Conservation (phyloP, 805 yeast genomes). For the Candida stauntonica region DNA sequence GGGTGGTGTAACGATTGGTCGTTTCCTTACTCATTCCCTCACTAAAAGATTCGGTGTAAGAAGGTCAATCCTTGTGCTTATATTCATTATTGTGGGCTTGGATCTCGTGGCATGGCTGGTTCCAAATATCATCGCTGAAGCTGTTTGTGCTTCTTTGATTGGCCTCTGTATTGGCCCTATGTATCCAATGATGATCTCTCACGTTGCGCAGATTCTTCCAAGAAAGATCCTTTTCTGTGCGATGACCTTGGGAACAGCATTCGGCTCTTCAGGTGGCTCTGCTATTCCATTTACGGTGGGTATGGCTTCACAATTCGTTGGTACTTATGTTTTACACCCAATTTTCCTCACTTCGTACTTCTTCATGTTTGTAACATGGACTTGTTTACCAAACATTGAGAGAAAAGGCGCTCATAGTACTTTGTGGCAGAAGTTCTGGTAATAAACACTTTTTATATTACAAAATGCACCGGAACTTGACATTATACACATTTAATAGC, state of each 20-base stretch:
- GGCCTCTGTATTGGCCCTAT: constrained; percentile 58
- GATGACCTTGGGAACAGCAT: constrained; percentile 48
- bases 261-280: constrained; percentile 58
- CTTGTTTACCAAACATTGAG: constrained; percentile 41
- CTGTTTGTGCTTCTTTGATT: constrained; percentile 40
- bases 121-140: constrained; percentile 40
- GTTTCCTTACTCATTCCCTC: constrained; percentile 40
- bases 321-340: constrained; percentile 49
- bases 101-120: constrained; percentile 46
- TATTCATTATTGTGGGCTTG: constrained; percentile 33
- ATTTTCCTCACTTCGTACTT: constrained; percentile 36
- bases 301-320: constrained; percentile 39
- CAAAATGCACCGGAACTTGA: too few species aligned
- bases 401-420: constrained; percentile 22
- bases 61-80: constrained; percentile 36
- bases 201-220: constrained; percentile 42
- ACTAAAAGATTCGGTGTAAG: constrained; percentile 41
- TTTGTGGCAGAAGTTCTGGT: constrained; percentile 25
- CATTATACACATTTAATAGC: too few species aligned
- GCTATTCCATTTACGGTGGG: constrained; percentile 51
- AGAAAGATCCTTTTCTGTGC: constrained; percentile 48
- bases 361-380: constrained; percentile 36
- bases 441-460: too few species aligned
- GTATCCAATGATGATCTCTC: constrained; percentile 47
- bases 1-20: constrained; percentile 59